Evolutionary conservation across 768 basidiomycete species (phyloP).

Genomic region (Boletus insuetus): DNA sequence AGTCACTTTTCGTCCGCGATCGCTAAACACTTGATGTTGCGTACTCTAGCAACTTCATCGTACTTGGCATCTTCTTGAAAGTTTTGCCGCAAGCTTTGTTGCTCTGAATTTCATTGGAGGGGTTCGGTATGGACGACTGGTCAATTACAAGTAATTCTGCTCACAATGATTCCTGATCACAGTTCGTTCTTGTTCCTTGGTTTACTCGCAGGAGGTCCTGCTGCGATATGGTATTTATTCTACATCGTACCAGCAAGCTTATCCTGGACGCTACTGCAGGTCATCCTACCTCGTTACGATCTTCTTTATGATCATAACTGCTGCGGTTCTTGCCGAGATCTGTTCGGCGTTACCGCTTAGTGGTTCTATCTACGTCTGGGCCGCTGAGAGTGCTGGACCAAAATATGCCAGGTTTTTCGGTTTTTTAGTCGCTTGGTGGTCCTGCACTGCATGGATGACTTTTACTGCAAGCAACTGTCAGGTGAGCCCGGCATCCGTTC

Average conservation of each 20-base stretch:
- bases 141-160: conserved; percentile 3
- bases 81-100: conserved; percentile 84
- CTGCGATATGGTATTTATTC: conserved; percentile 66
- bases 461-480: conserved; percentile 88
- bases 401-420: conserved; percentile 86
- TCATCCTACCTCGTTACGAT: conserved; percentile 81
- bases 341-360: conserved; percentile 86
- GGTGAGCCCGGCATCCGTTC: conserved; percentile 38
- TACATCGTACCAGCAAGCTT: neutral
- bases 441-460: conserved; percentile 95
- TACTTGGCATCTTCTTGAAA: conserved; percentile 79
- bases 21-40: neutral
- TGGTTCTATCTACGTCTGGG: conserved; percentile 95
- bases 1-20: neutral
- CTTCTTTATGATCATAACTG: conserved; percentile 86
- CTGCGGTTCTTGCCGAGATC: conserved; percentile 83
- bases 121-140: conserved; percentile 52
- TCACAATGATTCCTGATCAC: neutral
- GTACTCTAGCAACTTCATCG: conserved; percentile 74
- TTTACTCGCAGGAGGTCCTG: conserved; percentile 81
- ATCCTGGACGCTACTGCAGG: conserved; percentile 45
- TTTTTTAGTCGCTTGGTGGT: conserved; percentile 92
- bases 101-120: conserved; percentile 90
- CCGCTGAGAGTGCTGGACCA: conserved; percentile 87
- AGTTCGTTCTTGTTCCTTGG: conserved; percentile 82